Evolutionary conservation across 106 monocot species (phyloP), one percentile per base, ranked within the genome.

Genomic region (Dendrobium nobile): DNA sequence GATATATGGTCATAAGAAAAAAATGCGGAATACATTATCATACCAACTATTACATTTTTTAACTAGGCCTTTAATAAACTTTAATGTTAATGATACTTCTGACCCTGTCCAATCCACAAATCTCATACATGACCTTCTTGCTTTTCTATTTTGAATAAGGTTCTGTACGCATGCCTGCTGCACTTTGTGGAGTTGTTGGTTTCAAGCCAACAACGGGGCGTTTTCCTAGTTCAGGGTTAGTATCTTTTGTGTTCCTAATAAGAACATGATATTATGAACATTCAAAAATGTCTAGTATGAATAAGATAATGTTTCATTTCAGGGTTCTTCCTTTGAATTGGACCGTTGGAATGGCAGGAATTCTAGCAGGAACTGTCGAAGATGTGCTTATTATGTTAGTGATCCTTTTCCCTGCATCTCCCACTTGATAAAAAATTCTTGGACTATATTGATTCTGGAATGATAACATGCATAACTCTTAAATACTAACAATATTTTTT

Each of bases 241-340:
- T 82, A 11, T 24, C 3, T 26, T 76, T 5, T 47, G 0, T 27
- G 27, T 26, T 41, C 27, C 74, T 74, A 20, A 33, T 33, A 42
- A 74, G 24, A 26, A 76, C 26, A 48, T 24, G 18, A 3, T 41
- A 74, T 44, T 43, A 42, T 70, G 70, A 28, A 5, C 33, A 28
- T 37, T 37, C 33, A 15, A 70, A 13, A 24, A 26, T 75, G 47
- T 48, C 5, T 13, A 76, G 13, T 6, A 0, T 48, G 58, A 15
- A 17, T 76, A 20, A 40, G 13, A 33, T 67, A 31, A 75, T 70
- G 37, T 76, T 76, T 48, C 51, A 13, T 85, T 83, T 79, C 87
- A 96, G 96, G 33, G 85, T 93, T 82, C 91, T 96, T 87, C 96
- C 96, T 27, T 73, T 96, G 55, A 96, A 96, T 77, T 96, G 96